Evolutionary conservation across 2,329 filamentous ascomycete species (phyloP), one percentile per base, ranked within the genome.

Genomic region (Xylaria arbuscula): DNA sequence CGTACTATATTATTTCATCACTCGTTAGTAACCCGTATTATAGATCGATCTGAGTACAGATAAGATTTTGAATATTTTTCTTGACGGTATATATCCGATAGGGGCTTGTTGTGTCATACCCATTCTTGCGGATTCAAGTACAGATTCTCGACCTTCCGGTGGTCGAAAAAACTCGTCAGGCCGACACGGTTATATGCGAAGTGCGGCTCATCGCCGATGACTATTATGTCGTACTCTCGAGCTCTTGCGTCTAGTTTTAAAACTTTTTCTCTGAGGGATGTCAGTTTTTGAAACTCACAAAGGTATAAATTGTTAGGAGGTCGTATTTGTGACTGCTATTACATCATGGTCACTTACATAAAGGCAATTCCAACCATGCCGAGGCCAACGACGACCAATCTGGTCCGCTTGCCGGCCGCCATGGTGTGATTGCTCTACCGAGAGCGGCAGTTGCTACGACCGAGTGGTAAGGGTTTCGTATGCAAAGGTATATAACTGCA

Each of bases 341-440:
- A n/a, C 28, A 1, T 32, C 28, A n/a, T 13, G 15, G 19, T 19
- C 17, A 84, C 91, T 85, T 82, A 95, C 92, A 97, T 93, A 78
- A 97, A 95, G 50, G 92, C 90, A 73, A 96, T 91, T 47, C 92
- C 93, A 53, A 97, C 94, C 94, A 98, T 98, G 2, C 94, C 94
- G 80, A 97, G 81, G 10, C 94, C 94, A 47, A 97, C 93, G 45
- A 97, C 89, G 1, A 97, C 93, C 42, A 97, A 82, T 76, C 86
- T 89, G 79, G 92, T 93, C 70, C 88, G 83, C 68, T 81, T 68
- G 11, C 64, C 71, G 50, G 55, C 70, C 3, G 76, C 69, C 85
- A 92, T 70, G 88, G 88, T 68, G 56, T 47, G 47, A 61, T 56
- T 36, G 45, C 34, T 45, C 34, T 58, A 42, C 55, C 34, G 8